These are phyloP conservation scores for Bruguiera hainesii DNA, from an alignment of 441 rosid genomes.

Conservation along the genomic window DNA sequence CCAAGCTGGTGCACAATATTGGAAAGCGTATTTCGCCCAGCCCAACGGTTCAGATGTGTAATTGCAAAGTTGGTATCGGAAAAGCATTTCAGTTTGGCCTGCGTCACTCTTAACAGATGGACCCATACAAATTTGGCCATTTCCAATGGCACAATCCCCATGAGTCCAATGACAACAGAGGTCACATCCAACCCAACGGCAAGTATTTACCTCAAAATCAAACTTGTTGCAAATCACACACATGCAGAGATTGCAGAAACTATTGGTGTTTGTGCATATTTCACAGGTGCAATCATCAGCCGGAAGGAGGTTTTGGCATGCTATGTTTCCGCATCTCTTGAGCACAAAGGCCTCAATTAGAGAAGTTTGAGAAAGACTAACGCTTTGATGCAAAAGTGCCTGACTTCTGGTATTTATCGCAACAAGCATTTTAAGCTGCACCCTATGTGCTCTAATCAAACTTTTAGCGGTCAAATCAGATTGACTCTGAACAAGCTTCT, in stretches of 20 bases:
- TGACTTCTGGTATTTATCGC: slow-evolving; percentile 90
- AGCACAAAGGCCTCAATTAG: slow-evolving; percentile 85
- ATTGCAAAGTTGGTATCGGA: slow-evolving; percentile 85
- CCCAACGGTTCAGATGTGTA: slow-evolving; percentile 90
- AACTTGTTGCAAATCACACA: slow-evolving; percentile 96
- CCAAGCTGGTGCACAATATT: slow-evolving; percentile 93
- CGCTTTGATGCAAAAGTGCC: slow-evolving; percentile 87
- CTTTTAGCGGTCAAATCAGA: slow-evolving; percentile 83
- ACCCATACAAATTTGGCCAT: slow-evolving; percentile 79
- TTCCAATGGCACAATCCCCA: slow-evolving; percentile 94
- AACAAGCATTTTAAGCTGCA: slow-evolving; percentile 87
- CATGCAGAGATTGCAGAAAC: slow-evolving; percentile 98
- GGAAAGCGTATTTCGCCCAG: slow-evolving; percentile 98
- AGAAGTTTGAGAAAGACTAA: slow-evolving; percentile 82
- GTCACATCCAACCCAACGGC: slow-evolving; percentile 98
- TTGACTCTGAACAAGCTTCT: slow-evolving; percentile 74
- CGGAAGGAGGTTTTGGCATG: slow-evolving; percentile 84
- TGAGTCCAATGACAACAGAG: slow-evolving; percentile 98
- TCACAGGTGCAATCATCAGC: slow-evolving; percentile 93
- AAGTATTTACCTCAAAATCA: slow-evolving; percentile 93
- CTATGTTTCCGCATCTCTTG: slow-evolving; percentile 91
- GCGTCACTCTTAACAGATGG: slow-evolving; percentile 64
- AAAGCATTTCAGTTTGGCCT: slow-evolving; percentile 80
- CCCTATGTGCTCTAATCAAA: slow-evolving; percentile 75
- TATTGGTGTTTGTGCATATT: slow-evolving; percentile 69